Evolutionary conservation across 345 rosid genomes (phyloP).

Genomic region (Lepidium africanum): DNA sequence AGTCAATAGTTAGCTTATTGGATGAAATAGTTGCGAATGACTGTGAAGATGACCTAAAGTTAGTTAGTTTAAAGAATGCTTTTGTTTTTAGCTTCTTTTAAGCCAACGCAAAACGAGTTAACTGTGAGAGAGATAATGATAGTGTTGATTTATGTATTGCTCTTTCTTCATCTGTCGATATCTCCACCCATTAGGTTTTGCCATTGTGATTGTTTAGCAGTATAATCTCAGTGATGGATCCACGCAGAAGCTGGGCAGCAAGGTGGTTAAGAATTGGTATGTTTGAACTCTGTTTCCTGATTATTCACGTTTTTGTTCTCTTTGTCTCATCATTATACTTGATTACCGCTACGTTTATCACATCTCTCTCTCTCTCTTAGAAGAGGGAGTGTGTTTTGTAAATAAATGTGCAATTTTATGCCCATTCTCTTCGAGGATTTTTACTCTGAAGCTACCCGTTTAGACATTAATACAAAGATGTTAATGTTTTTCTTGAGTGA

Average conservation of each 20-base stretch:
- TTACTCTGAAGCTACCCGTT: neutral
- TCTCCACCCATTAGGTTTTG: neutral
- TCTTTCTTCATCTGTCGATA: neutral
- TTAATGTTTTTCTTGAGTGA: neutral
- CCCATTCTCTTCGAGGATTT: neutral
- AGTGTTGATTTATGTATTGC: neutral
- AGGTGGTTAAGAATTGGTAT: slow-evolving; percentile 95
- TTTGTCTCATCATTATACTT: neutral
- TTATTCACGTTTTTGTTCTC: neutral
- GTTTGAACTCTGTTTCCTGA: slow-evolving; percentile 3
- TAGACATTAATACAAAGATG: neutral
- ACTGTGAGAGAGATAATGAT: neutral
- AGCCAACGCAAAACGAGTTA: neutral
- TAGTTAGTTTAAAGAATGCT: slow-evolving; percentile 8
- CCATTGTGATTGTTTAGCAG: slow-evolving; percentile 26
- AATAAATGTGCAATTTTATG: neutral
- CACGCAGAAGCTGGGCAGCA: slow-evolving; percentile 86
- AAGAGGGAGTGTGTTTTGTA: neutral
- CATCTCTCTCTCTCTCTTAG: neutral
- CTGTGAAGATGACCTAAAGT: neutral
- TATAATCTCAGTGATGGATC: slow-evolving; percentile 93
- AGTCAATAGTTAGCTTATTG: neutral
- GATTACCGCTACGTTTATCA: neutral
- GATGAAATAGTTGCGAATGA: neutral
- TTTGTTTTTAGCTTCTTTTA: neutral